These are phyloP conservation scores for Ustilago lituana DNA, from an alignment of 1,284 basidiomycete species.

Conservation along the genomic window DNA sequence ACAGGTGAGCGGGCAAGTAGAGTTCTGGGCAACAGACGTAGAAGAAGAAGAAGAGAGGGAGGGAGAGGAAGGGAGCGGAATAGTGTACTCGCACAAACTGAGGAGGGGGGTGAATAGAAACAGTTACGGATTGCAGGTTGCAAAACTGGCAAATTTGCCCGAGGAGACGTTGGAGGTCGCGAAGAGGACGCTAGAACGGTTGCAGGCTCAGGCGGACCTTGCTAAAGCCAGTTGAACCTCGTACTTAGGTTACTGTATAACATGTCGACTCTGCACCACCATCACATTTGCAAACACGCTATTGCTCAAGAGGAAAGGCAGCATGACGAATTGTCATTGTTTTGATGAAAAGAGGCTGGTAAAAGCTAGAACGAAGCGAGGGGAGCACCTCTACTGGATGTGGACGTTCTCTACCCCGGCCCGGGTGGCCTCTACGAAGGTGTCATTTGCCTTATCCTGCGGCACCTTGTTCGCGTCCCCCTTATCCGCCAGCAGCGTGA, in stretches of 20 bases:
- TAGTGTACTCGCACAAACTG: conserved; percentile 86
- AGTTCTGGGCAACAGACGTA: conserved; percentile 89
- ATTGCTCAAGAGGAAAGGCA: too few species aligned
- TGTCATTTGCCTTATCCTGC: conserved; percentile 23
- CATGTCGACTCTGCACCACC: too few species aligned
- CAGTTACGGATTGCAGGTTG: conserved; percentile 92
- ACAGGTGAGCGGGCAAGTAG: conserved; percentile 70
- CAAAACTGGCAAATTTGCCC: conserved; percentile 87
- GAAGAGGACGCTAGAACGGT: not conserved
- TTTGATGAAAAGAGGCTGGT: too few species aligned
- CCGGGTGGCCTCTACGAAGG: conserved; percentile 39
- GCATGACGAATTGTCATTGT: too few species aligned
- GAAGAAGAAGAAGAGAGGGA: conserved; percentile 70
- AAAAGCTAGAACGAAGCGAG: too few species aligned
- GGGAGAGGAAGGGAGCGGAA: conserved; percentile 69
- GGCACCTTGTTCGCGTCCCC: conserved; percentile 6
- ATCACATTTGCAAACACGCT: too few species aligned
- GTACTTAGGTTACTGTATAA: too few species aligned
- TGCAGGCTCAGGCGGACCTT: conserved; percentile 1
- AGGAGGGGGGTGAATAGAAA: conserved; percentile 85
- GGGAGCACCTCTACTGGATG: too few species aligned
- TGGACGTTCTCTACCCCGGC: conserved; percentile 24
- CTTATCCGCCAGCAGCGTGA: conserved; percentile 19
- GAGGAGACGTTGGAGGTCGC: conserved; percentile 14
- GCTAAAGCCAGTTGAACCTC: not conserved